phyloP scores from a whole-genome alignment of 2,329 filamentous ascomycete genomes.

The Chaetomiaceae sp. region DNA sequence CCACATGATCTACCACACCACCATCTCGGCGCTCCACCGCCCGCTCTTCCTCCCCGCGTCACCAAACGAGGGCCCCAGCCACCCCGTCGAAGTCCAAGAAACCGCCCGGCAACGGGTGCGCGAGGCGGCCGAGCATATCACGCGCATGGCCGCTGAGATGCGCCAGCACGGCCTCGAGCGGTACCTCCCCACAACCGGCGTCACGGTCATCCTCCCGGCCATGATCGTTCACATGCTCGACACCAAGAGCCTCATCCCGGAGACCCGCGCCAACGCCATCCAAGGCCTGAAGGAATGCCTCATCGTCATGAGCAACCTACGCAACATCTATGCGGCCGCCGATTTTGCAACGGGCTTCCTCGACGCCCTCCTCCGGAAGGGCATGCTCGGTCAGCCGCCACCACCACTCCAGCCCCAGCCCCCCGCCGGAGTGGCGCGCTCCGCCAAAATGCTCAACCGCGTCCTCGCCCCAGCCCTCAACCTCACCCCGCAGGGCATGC shows the following conservation, averaged over 20 bases:
- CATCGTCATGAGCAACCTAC: constrained; percentile 80
- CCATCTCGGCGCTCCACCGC: constrained; percentile 82
- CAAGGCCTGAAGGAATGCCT: constrained; percentile 91
- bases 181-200: constrained; percentile 80
- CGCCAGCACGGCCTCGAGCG: constrained; percentile 67
- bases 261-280: constrained; percentile 65
- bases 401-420: too few species aligned
- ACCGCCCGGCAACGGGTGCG: constrained; percentile 78
- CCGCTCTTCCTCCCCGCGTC: constrained; percentile 82
- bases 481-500: constrained; percentile 4
- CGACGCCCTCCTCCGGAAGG: constrained; percentile 77
- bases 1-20: constrained; percentile 92
- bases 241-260: constrained; percentile 74
- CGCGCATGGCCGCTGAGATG: constrained; percentile 71
- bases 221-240: constrained; percentile 91
- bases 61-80: constrained; percentile 48
- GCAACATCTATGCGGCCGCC: constrained; percentile 88
- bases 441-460: constrained; percentile 14
- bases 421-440: constrained; percentile 10
- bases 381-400: constrained; percentile 23
- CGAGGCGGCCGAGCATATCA: constrained; percentile 79
- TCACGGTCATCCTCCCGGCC: constrained; percentile 82
- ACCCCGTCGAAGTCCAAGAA: constrained; percentile 69
- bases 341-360: constrained; percentile 94
- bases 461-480: constrained; percentile 15